phyloP scores from a whole-genome alignment of 2,329 filamentous ascomycete genomes.

The Chaetomiaceae sp. region DNA sequence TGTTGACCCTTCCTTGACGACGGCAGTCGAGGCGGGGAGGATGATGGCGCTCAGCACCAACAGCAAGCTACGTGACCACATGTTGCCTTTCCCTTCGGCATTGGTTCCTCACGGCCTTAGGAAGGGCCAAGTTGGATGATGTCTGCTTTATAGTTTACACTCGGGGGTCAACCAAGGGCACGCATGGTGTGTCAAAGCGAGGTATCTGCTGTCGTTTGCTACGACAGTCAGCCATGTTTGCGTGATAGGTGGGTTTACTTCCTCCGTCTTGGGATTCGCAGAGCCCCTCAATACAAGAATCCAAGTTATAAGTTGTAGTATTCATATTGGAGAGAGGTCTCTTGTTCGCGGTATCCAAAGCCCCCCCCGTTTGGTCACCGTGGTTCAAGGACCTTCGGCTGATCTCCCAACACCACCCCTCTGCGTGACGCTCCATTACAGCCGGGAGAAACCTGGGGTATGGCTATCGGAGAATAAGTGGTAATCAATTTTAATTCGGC shows the following conservation, averaged over 20 bases:
- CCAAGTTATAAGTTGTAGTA: conserved; percentile 5
- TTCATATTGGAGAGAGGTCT: not conserved
- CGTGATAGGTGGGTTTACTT: conserved; percentile 4
- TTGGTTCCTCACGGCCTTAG: not conserved
- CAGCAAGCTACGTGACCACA: conserved; percentile 14
- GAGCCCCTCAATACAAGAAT: not conserved
- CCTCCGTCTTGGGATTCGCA: not conserved
- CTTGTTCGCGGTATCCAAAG: conserved; percentile 1
- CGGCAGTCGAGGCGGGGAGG: conserved; percentile 11
- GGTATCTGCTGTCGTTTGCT: too few species aligned
- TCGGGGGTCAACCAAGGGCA: too few species aligned
- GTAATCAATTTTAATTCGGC: conserved; percentile 11
- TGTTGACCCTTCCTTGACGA: conserved; percentile 26
- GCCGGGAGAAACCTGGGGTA: conserved; percentile 10
- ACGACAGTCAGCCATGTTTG: not conserved
- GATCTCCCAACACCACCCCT: conserved; percentile 10
- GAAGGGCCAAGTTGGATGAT: not conserved
- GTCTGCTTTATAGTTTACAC: too few species aligned
- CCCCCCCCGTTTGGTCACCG: conserved; percentile 4
- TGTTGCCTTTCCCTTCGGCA: not conserved
- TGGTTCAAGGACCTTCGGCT: conserved; percentile 8
- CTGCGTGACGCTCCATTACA: not conserved
- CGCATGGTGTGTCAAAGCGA: too few species aligned
- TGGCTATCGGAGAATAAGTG: conserved; percentile 3
- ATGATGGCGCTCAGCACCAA: conserved; percentile 13